Conservation (phyloP, 2,329 filamentous ascomycete species). For the Ceratocystiopsis sp. region DNA sequence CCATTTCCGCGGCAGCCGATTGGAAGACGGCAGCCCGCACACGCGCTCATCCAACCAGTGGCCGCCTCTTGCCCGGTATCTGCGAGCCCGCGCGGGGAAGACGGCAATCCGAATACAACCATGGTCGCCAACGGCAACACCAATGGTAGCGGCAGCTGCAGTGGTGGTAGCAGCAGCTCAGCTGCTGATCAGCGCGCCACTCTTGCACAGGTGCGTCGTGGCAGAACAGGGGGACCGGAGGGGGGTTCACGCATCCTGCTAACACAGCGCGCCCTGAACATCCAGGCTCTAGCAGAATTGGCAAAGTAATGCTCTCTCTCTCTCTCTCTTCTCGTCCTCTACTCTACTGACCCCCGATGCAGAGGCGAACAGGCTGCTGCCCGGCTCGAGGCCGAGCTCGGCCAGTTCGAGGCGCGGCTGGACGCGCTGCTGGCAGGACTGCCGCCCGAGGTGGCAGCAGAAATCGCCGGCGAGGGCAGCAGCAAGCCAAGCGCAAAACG, state of each 20-base stretch:
- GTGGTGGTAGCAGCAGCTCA: not conserved
- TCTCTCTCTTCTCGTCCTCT: not conserved
- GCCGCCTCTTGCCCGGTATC: too few species aligned
- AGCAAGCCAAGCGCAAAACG: too few species aligned
- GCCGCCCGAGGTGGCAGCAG: conserved; percentile 22
- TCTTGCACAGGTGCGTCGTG: conserved; percentile 6
- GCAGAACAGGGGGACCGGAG: too few species aligned
- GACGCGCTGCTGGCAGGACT: conserved; percentile 37
- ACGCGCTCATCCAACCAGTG: too few species aligned
- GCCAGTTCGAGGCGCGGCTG: conserved; percentile 35
- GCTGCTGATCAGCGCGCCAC: conserved; percentile 3
- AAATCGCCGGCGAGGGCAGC: too few species aligned
- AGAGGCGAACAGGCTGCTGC: conserved; percentile 38
- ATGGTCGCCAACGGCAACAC: conserved; percentile 1
- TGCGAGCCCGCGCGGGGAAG: not conserved
- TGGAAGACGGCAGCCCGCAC: too few species aligned
- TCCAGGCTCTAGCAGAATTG: too few species aligned
- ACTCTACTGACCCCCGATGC: not conserved
- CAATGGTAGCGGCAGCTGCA: too few species aligned
- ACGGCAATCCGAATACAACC: not conserved
- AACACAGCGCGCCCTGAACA: too few species aligned
- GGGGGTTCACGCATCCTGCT: too few species aligned
- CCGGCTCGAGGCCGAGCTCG: conserved; percentile 34
- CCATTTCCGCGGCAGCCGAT: too few species aligned
- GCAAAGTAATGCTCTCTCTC: too few species aligned